Evolutionary conservation across 768 basidiomycete genomes (phyloP).

Genomic region (Amanita phalloides): DNA sequence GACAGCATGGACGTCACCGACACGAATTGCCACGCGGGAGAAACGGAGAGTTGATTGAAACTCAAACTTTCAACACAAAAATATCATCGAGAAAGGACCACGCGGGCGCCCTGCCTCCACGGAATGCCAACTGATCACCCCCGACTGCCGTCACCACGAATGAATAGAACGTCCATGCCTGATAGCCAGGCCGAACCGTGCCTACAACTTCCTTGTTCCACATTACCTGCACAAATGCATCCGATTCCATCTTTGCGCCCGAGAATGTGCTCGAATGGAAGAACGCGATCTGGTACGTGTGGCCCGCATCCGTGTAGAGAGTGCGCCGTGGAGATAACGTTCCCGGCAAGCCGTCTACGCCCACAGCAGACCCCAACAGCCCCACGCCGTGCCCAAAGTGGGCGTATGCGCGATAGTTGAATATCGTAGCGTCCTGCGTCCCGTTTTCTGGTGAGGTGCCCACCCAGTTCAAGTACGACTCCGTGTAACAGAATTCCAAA

Average conservation of each 20-base stretch:
- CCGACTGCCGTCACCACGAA: constrained; percentile 24
- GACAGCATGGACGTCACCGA: too few species aligned
- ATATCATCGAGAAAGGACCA: constrained; percentile 41
- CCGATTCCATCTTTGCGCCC: constrained; percentile 18
- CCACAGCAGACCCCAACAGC: constrained; percentile 32
- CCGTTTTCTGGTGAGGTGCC: constrained; percentile 26
- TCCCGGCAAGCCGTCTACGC: constrained; percentile 24
- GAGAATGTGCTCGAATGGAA: constrained; percentile 31
- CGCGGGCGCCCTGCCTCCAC: constrained; percentile 33
- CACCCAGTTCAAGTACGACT: constrained; percentile 26
- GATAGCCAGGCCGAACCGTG: constrained; percentile 25
- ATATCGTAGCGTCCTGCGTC: constrained; percentile 30
- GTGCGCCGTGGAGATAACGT: constrained; percentile 22
- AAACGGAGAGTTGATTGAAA: constrained; percentile 12
- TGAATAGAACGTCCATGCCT: constrained; percentile 26
- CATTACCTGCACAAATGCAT: constrained; percentile 26
- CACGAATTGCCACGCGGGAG: too few species aligned
- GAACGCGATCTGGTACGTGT: constrained; percentile 28
- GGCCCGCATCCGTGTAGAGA: constrained; percentile 24
- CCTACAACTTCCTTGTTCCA: constrained; percentile 30
- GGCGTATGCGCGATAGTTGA: constrained; percentile 29
- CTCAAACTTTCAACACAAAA: constrained; percentile 2
- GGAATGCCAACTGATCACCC: constrained; percentile 26
- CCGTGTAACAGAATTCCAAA: constrained; percentile 29
- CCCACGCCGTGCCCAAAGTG: constrained; percentile 28